A percentile compares a stretch with the other conserved stretches of the same genome.
phyloP scores from a whole-genome alignment of 2,329 filamentous ascomycete genomes.

The Fusarium xyrophilum region DNA sequence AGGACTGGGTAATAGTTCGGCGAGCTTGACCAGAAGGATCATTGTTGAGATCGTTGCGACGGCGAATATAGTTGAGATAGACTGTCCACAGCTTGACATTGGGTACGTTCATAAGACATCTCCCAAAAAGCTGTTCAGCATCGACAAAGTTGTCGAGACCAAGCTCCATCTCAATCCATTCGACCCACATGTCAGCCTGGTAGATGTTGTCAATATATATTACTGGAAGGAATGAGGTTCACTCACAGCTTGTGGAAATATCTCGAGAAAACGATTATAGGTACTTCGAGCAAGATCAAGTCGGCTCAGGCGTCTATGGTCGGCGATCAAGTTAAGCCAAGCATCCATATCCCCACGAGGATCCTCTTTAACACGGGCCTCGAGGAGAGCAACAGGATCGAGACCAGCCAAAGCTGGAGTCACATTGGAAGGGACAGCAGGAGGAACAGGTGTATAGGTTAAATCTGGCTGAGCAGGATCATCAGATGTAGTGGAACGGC shows the following conservation, averaged over 20 bases:
- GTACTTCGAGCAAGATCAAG: constrained; percentile 79
- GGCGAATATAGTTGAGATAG: constrained; percentile 94
- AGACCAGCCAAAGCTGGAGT: constrained; percentile 53
- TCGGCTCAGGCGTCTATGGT: constrained; percentile 82
- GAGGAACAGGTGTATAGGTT: constrained; percentile 23
- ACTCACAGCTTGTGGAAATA: constrained; percentile 92
- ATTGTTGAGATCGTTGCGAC: constrained; percentile 81
- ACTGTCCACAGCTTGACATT: constrained; percentile 90
- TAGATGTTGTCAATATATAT: constrained; percentile 40
- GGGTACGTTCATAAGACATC: constrained; percentile 77
- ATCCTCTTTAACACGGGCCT: constrained; percentile 91
- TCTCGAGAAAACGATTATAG: constrained; percentile 85
- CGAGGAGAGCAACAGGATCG: constrained; percentile 79
- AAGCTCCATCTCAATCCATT: constrained; percentile 88
- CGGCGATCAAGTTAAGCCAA: constrained; percentile 86
- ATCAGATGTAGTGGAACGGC: constrained; percentile 29
- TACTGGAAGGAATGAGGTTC: background rate
- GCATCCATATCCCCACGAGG: constrained; percentile 91
- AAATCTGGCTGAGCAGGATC: constrained; percentile 33
- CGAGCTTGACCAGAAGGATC: constrained; percentile 80
- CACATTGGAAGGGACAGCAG: constrained; percentile 42
- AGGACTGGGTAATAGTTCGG: constrained; percentile 80
- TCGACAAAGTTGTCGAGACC: constrained; percentile 81
- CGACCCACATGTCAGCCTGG: constrained; percentile 90
- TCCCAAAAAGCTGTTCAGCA: constrained; percentile 83